A percentile compares a stretch with the other conserved stretches of the same genome.
phyloP scores from a whole-genome alignment of 371 early-diverging fungal species.

The Mucor mucedo region DNA sequence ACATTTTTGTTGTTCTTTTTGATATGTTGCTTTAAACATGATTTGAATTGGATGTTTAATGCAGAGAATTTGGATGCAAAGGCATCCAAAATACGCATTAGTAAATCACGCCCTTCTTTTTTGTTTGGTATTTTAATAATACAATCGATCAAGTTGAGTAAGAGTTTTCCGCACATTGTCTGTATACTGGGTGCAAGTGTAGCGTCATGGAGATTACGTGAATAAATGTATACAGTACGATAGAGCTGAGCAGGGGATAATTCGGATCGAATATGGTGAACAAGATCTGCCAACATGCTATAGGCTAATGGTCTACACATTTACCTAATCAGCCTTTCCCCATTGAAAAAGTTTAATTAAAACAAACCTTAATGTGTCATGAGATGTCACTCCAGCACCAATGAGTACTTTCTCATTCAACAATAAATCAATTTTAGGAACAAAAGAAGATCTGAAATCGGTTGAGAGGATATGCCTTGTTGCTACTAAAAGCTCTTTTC shows the following conservation, averaged over 20 bases:
- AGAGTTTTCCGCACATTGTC: constrained; percentile 93
- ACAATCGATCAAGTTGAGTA: constrained; percentile 89
- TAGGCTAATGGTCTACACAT: constrained; percentile 82
- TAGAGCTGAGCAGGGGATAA: constrained; percentile 81
- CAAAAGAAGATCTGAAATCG: constrained; percentile 87
- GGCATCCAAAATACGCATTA: constrained; percentile 86
- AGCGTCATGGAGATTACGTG: constrained; percentile 90
- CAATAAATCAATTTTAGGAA: constrained; percentile 85
- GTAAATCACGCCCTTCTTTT: constrained; percentile 69
- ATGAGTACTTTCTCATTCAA: constrained; percentile 91
- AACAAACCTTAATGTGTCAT: constrained; percentile 82
- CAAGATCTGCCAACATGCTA: constrained; percentile 93
- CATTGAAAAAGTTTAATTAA: background rate
- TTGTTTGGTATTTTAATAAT: constrained; percentile 75
- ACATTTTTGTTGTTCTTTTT: constrained; percentile 35
- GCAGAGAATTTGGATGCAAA: constrained; percentile 81
- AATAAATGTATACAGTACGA: constrained; percentile 86
- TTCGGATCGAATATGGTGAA: constrained; percentile 91
- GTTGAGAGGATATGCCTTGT: constrained; percentile 92
- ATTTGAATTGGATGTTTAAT: constrained; percentile 66
- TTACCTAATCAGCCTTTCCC: background rate
- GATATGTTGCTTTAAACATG: constrained; percentile 56
- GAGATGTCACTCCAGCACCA: constrained; percentile 91
- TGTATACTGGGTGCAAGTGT: constrained; percentile 89
- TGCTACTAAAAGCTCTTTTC: constrained; percentile 96